Evolutionary conservation across 371 early-diverging fungal species (phyloP), one percentile per base, ranked within the genome.

Genomic region (Mortierella sp.): DNA sequence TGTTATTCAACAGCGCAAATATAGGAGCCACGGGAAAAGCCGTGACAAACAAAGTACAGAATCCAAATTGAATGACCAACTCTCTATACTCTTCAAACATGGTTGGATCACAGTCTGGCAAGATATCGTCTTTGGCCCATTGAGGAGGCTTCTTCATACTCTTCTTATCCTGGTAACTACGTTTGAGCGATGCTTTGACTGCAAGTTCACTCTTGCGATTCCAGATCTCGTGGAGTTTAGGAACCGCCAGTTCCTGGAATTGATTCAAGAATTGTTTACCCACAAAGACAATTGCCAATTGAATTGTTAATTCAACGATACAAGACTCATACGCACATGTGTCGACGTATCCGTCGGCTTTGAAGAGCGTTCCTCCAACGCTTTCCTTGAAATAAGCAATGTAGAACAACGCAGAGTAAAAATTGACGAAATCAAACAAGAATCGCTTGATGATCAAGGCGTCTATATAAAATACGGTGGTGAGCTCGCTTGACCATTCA

Each of bases 1-100:
- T 9, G 52, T 91, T 92, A 72, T 89, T 88, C 38, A 90, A 6
- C 48, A 86, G 76, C 6, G 91, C 89, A 81, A 92, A 88, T 33
- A 89, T 71, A 8, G 93, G 90, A 3, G 91, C 93, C 21, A 92
- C 73, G 6, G 92, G 92, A 71, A 91, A 91, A n/a, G 89, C 87
- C n/a, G 83, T 63, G 4, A 86, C 84, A 70, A 92, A 92, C 50
- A 92, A 63, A 11, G 86, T 82, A 52, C 92, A 83, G 84, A 86
- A 91, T 4, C 92, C 93, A 81, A 90, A 91, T 79, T 92, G 92
- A 13, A 89, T 72, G 28, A 86, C 84, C 69, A 86, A 62, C 64
- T 84, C 82, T 4, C 83, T 66, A 58, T 87, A 87, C 61, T 87
- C 87, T 15, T 76, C 72, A 43, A 73, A 74, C 68, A 86, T 74